phyloP scores from a whole-genome alignment of 805 yeast species.

The Candida verbasci region DNA sequence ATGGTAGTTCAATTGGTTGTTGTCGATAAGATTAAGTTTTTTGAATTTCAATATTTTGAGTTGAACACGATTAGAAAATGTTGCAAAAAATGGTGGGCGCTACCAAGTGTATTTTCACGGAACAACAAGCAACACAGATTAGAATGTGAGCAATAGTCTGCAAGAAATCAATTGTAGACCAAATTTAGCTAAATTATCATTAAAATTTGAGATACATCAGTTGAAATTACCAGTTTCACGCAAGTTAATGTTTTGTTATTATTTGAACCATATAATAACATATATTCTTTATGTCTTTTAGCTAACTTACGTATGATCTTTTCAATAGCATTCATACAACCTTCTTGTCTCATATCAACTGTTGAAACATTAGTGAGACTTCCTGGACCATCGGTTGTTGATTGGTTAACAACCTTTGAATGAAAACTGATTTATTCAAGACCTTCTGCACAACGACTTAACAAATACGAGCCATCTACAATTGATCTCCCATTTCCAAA shows the following conservation, averaged over 20 bases:
- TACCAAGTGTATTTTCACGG: too few relatives aligned
- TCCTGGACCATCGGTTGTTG: conserved; percentile 99
- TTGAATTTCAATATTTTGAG: neutral
- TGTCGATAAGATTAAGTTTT: conserved; percentile 4
- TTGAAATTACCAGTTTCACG: conserved; percentile 99
- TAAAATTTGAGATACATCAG: too few relatives aligned
- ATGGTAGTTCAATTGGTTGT: conserved; percentile 6
- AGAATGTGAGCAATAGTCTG: too few relatives aligned
- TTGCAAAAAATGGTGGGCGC: too few relatives aligned
- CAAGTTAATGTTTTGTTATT: conserved; percentile 96
- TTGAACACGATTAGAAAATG: conserved; percentile 2
- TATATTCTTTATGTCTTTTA: conserved; percentile 95
- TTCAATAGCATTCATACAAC: conserved; percentile 95
- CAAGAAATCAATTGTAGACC: too few relatives aligned
- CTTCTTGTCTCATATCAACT: conserved; percentile 82
- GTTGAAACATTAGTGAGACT: conserved; percentile 99
- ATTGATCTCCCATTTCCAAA: conserved; percentile 96
- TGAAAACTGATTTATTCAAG: conserved; percentile 98
- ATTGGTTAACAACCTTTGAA: conserved; percentile 98
- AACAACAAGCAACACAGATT: too few relatives aligned
- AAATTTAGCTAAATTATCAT: too few relatives aligned
- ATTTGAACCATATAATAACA: conserved; percentile 91
- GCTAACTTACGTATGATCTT: conserved; percentile 89
- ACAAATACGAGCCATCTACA: conserved; percentile 97
- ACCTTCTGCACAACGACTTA: conserved; percentile 84